Evolutionary conservation across 306 rosid genomes (phyloP).

Genomic region (Rosa rugosa): DNA sequence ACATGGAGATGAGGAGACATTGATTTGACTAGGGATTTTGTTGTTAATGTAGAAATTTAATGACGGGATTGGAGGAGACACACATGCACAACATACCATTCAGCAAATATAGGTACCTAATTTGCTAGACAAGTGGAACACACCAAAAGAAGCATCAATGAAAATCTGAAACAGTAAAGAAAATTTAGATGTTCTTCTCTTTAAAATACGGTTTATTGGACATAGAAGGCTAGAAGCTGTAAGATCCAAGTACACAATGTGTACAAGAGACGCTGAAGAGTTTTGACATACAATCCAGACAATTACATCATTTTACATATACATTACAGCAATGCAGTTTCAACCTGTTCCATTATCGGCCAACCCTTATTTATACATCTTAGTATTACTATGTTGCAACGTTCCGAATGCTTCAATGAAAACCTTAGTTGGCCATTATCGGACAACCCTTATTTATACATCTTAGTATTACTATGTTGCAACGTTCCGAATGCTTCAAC

Average conservation of each 20-base stretch:
- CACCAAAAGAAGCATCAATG: not conserved
- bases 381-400: not conserved
- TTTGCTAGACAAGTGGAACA: not conserved
- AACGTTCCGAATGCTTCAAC: not conserved
- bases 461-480: not conserved
- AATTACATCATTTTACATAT: not conserved
- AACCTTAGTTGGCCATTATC: not conserved
- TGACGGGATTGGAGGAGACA: too few relatives aligned
- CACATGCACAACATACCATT: too few relatives aligned
- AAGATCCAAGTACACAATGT: not conserved
- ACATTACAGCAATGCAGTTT: slow-evolving; percentile 7
- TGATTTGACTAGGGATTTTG: too few relatives aligned
- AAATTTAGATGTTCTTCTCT: not conserved
- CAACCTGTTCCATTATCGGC: slow-evolving; percentile 6
- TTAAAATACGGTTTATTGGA: not conserved
- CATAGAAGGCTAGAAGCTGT: not conserved
- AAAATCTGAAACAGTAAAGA: not conserved
- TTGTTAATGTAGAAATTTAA: too few relatives aligned
- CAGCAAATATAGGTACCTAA: too few relatives aligned
- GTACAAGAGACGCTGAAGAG: not conserved
- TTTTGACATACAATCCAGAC: not conserved
- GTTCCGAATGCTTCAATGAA: not conserved
- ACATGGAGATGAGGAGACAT: too few relatives aligned
- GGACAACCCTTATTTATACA: slow-evolving; percentile 1
- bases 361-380: not conserved